Evolutionary conservation across 306 rosid species (phyloP), one percentile per base, ranked within the genome.

Genomic region (Sophora flavescens): DNA sequence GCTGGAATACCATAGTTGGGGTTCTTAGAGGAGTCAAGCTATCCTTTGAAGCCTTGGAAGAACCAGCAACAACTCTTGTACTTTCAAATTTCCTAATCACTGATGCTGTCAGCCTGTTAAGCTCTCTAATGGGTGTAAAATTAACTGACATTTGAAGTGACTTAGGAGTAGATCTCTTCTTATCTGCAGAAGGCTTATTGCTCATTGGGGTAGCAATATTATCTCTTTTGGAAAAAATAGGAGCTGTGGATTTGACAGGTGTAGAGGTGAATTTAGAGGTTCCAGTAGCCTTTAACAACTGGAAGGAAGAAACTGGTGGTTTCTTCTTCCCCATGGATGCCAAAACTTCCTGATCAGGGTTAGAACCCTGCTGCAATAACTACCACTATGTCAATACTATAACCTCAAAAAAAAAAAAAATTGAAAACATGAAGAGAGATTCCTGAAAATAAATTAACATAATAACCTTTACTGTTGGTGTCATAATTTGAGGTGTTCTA

Each of bases 121-220:
- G 76, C 47, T 95, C 99, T 80, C 89, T 91, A 48, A 95, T 89
- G 30, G 98, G 99, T 33, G 99, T 90, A 77, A 92, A 95, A 51
- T 64, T 86, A 38, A 84, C 88, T 3, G 94, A 80, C 89, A 72
- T 84, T 38, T 84, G 80, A 67, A 79, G 73, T 9, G 97, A 87
- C 79, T 84, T 89, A 5, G 92, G 92, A 32, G 97, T 89, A 30
- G 86, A 63, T 83, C 77, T 89, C 78, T 78, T 89, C 87, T 81
- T 90, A 45, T 88, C 96, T n/a, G 82, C 84, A 52, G 76, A 78
- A 62, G 77, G 78, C 58, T 75, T 87, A 58, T 68, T 85, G 78
- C 66, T 86, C 79, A 78, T 64, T 74, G 97, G 96, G 56, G 97
- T 89, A 41, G 71, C 71, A 75, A 79, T 66, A 36, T 64, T 72